Percentiles rank a stretch among this genome's conserved stretches.
Conservation (phyloP, 371 early-diverging fungal species). For the Batrachochytrium dendrobatidis region DNA sequence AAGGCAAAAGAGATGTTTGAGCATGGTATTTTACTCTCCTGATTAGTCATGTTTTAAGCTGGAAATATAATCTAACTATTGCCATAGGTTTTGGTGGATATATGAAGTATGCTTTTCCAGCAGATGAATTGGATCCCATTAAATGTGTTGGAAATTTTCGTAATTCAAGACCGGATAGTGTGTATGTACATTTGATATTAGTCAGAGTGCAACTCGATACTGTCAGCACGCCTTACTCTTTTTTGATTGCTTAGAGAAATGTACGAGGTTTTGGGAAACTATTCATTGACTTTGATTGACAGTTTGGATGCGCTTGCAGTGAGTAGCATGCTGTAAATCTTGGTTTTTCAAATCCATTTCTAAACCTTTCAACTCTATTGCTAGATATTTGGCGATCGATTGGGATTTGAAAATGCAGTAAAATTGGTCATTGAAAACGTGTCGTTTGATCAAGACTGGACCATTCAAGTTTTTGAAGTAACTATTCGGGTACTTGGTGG, state of each 20-base stretch:
- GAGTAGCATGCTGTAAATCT: conserved; percentile 10
- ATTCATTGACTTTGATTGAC: conserved; percentile 84
- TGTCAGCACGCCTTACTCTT: no score
- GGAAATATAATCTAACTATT: background rate
- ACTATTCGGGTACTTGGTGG: conserved; percentile 90
- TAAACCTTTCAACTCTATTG: background rate
- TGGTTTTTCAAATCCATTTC: background rate
- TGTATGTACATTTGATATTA: no score
- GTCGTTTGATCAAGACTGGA: conserved; percentile 70
- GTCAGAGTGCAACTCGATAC: no score
- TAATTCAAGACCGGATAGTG: no score
- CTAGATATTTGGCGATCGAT: conserved; percentile 61
- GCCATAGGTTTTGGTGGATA: conserved; percentile 57
- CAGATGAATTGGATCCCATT: conserved; percentile 88
- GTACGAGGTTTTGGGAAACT: conserved; percentile 91
- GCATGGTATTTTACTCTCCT: conserved; percentile 46
- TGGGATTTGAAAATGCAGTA: conserved; percentile 67
- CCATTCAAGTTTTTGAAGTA: conserved; percentile 91
- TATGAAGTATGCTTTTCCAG: conserved; percentile 76
- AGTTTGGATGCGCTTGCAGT: conserved; percentile 80
- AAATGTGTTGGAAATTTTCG: no score
- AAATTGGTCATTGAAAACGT: conserved; percentile 47
- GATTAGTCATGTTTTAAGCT: background rate
- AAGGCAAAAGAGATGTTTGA: conserved; percentile 60
- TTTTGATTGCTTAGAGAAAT: conserved; percentile 27